phyloP scores from a whole-genome alignment of 2,329 filamentous ascomycete genomes.

The Zarea fungicola region DNA sequence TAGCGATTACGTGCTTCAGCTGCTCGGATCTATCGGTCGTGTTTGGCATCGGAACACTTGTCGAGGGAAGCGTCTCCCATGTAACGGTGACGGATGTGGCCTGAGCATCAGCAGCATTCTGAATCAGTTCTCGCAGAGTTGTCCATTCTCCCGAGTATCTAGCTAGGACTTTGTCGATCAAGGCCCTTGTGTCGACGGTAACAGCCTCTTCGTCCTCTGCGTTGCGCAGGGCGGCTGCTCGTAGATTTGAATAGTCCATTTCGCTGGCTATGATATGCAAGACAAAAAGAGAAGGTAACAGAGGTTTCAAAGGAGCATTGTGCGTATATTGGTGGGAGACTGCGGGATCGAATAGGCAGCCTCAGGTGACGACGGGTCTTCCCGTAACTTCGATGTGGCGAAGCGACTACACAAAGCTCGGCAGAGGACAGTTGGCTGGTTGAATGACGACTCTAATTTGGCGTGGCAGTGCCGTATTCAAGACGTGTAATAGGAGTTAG shows the following conservation, averaged over 20 bases:
- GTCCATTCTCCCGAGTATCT: constrained; percentile 96
- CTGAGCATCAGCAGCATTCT: constrained; percentile 96
- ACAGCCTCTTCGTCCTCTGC: constrained; percentile 94
- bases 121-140: constrained; percentile 84
- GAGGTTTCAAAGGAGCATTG: not conserved
- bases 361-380: not conserved
- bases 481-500: too few species aligned
- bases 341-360: not conserved
- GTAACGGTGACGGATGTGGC: constrained; percentile 85
- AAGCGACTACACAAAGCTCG: not conserved
- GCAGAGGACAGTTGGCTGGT: too few species aligned
- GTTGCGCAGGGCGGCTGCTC: constrained; percentile 79
- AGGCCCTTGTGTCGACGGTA: constrained; percentile 90
- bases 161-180: constrained; percentile 97
- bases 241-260: constrained; percentile 72
- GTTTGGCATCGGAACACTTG: constrained; percentile 63
- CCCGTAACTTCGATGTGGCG: constrained; percentile 2
- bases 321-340: not conserved
- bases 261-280: constrained; percentile 14
- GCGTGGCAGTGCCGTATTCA: too few species aligned
- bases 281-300: not conserved
- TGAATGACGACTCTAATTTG: too few species aligned
- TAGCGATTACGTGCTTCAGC: constrained; percentile 74
- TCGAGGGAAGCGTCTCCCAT: constrained; percentile 85
- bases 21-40: constrained; percentile 63